Percentiles rank a stretch among this genome's conserved stretches.
Evolutionary conservation across 768 basidiomycete species (phyloP).

Genomic region (Lactarius psammicola): DNA sequence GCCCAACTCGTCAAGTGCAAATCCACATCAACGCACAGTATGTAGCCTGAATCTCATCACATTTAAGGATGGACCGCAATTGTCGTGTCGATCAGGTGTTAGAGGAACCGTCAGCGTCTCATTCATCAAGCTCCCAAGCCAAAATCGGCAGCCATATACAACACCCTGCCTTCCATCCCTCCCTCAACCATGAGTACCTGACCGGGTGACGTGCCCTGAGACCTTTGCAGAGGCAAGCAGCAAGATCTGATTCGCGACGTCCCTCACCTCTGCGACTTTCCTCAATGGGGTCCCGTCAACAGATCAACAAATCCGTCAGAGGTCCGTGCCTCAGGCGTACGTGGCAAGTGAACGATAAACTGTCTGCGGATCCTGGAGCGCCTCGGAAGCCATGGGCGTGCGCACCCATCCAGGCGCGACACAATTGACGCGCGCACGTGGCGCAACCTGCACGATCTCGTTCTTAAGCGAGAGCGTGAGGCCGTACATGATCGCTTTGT

Average conservation of each 20-base stretch:
- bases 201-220: conserved; percentile 73
- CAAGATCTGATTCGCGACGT: conserved; percentile 65
- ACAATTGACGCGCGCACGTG: conserved; percentile 65
- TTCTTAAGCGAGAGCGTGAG: conserved; percentile 68
- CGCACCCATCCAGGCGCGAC: conserved; percentile 62
- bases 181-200: conserved; percentile 70
- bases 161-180: conserved; percentile 72
- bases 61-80: too few relatives aligned
- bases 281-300: conserved; percentile 59
- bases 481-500: conserved; percentile 76
- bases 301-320: conserved; percentile 2
- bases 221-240: conserved; percentile 56
- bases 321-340: conserved; percentile 40
- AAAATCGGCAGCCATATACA: conserved; percentile 44
- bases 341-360: conserved; percentile 64
- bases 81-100: too few relatives aligned
- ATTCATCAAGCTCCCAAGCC: conserved; percentile 5
- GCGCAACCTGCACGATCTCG: conserved; percentile 76
- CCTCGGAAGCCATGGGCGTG: conserved; percentile 61
- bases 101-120: too few relatives aligned
- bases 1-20: too few relatives aligned
- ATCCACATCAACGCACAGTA: too few relatives aligned
- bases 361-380: conserved; percentile 53
- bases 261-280: conserved; percentile 60
- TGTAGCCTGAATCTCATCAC: too few relatives aligned